These are phyloP conservation scores for Cadophora sp. DNA, from an alignment of 2,329 filamentous ascomycete species.

Conservation along the genomic window DNA sequence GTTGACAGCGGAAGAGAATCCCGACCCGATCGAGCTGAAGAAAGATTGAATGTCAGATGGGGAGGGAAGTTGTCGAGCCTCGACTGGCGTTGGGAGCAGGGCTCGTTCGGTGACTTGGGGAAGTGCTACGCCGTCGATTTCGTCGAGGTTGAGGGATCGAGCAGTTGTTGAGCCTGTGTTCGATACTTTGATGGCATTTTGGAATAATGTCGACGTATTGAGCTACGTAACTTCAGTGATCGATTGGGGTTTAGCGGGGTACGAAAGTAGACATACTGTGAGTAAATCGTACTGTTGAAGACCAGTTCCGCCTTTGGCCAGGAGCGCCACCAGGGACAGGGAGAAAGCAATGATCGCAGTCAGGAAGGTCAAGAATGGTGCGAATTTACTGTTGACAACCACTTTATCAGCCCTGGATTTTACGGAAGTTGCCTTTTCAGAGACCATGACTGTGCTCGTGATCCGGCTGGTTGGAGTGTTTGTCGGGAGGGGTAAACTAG, in stretches of 20 bases:
- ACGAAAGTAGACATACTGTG: slow-evolving; percentile 18
- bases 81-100: neutral
- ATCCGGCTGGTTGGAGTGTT: neutral
- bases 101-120: slow-evolving; percentile 1
- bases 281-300: slow-evolving; percentile 25
- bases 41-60: slow-evolving; percentile 27
- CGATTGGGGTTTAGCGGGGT: neutral
- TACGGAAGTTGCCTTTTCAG: slow-evolving; percentile 5
- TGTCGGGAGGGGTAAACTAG: neutral
- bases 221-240: slow-evolving; percentile 24
- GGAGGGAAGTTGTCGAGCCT: slow-evolving; percentile 11
- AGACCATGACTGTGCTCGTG: neutral
- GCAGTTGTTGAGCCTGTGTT: slow-evolving; percentile 18
- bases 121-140: neutral
- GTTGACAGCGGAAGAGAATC: slow-evolving; percentile 5
- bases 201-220: slow-evolving; percentile 32
- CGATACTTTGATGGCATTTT: slow-evolving; percentile 33
- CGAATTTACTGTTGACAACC: slow-evolving; percentile 6
- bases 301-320: slow-evolving; percentile 20
- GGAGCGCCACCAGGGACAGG: slow-evolving; percentile 25
- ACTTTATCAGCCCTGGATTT: neutral
- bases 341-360: slow-evolving; percentile 29
- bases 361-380: slow-evolving; percentile 24
- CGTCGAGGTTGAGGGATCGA: neutral
- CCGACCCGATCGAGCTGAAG: slow-evolving; percentile 24